Conservation (phyloP, 129 eudicot species). For the Ambrosia trifida region DNA sequence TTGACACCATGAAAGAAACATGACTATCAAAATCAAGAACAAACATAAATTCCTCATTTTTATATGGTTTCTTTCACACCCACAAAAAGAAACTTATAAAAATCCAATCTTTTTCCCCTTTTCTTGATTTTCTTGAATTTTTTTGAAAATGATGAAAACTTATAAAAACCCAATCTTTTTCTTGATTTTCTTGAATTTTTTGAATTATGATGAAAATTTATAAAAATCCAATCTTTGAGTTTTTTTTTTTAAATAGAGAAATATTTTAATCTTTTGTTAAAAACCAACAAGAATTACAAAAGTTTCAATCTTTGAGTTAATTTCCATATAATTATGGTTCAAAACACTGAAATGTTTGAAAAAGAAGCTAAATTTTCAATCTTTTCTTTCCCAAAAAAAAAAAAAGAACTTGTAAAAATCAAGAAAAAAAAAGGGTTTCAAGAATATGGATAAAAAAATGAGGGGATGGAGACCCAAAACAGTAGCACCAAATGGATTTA, state of each 20-base stretch:
- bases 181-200: too few relatives aligned
- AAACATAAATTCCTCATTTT: conserved; percentile 44
- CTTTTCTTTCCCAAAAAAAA: too few relatives aligned
- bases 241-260: too few relatives aligned
- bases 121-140: conserved; percentile 11
- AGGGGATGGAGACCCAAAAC: conserved; percentile 27
- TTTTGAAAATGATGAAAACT: conserved; percentile 21
- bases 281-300: too few relatives aligned
- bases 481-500: conserved; percentile 28
- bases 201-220: conserved; percentile 17
- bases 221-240: too few relatives aligned
- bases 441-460: neutral
- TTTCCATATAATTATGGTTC: conserved; percentile 30
- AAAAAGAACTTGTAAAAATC: too few relatives aligned
- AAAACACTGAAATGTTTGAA: neutral
- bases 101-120: conserved; percentile 26
- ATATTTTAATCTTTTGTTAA: too few relatives aligned
- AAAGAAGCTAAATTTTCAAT: conserved; percentile 26
- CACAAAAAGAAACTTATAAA: conserved; percentile 9
- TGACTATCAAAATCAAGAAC: conserved; percentile 45
- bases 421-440: conserved; percentile 30
- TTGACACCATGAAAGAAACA: conserved; percentile 51
- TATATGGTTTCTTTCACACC: conserved; percentile 16
- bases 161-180: neutral
- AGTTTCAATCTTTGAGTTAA: conserved; percentile 24